phyloP scores from a whole-genome alignment of 805 yeast species.

The Sugiyamaella boreocaroliniensis region DNA sequence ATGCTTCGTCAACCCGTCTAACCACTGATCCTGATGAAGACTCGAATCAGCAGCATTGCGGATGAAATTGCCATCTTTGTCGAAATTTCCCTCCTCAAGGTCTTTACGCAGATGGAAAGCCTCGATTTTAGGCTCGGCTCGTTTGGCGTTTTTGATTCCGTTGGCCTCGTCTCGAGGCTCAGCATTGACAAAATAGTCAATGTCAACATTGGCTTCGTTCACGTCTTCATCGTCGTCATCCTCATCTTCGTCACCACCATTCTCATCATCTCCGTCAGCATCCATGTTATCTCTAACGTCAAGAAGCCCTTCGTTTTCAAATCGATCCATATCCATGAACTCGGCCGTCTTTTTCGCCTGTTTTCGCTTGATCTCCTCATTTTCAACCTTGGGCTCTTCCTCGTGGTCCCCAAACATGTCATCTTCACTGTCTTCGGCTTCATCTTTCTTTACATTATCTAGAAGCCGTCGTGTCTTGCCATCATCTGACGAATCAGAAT shows the following conservation, averaged over 20 bases:
- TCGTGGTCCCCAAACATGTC: conserved; percentile 24
- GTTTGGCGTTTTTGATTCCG: conserved; percentile 6
- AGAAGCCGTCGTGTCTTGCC: conserved; percentile 15
- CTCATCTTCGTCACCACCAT: conserved; percentile 23
- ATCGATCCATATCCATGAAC: conserved; percentile 34
- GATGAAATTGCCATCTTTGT: conserved; percentile 53
- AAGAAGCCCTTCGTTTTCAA: conserved; percentile 26
- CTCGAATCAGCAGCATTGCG: conserved; percentile 35
- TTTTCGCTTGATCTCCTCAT: conserved; percentile 1
- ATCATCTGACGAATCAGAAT: conserved; percentile 24
- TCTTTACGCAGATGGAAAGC: conserved; percentile 58
- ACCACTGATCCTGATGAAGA: conserved; percentile 37
- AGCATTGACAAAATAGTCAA: conserved; percentile 18
- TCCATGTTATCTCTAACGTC: conserved; percentile 23
- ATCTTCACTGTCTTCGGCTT: conserved; percentile 30
- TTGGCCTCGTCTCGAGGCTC: conserved; percentile 13
- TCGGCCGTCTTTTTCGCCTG: conserved; percentile 19
- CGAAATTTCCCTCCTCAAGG: conserved; percentile 52
- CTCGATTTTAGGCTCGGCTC: conserved; percentile 43
- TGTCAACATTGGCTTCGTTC: conserved; percentile 17
- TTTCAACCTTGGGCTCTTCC: conserved; percentile 13
- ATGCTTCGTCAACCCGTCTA: conserved; percentile 30
- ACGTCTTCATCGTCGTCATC: conserved; percentile 24
- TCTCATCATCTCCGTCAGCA: conserved; percentile 22
- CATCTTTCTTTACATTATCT: conserved; percentile 6